Conservation (phyloP, 768 basidiomycete species). For the Postia placenta region DNA sequence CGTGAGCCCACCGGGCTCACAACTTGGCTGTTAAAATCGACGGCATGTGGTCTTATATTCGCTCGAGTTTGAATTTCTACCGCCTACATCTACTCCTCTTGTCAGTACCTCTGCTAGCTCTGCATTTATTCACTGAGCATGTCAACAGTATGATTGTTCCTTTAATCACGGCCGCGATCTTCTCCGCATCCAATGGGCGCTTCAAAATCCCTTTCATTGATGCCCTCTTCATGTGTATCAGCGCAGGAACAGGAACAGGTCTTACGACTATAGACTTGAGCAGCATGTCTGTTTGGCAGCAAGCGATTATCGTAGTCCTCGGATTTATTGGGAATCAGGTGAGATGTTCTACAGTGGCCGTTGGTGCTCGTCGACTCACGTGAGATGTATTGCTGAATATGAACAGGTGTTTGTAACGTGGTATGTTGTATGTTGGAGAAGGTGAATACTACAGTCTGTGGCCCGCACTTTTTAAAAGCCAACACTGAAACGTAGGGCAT, state of each 20-base stretch:
- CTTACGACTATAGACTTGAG: conserved; percentile 25
- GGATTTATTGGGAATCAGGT: conserved; percentile 22
- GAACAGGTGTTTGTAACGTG: conserved; percentile 31
- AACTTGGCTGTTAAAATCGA: neutral
- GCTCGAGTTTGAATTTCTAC: conserved; percentile 18
- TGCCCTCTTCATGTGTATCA: conserved; percentile 31
- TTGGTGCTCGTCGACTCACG: too few species aligned
- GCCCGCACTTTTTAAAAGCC: too few species aligned
- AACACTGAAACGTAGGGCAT: conserved; percentile 14
- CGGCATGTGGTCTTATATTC: too few species aligned
- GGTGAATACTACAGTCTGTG: conserved; percentile 20
- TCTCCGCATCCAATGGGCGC: conserved; percentile 37
- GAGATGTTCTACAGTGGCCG: too few species aligned
- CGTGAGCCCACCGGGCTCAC: too few species aligned
- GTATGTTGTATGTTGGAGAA: conserved; percentile 33
- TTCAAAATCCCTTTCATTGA: conserved; percentile 31
- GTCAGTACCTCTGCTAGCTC: too few species aligned
- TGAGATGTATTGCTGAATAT: too few species aligned
- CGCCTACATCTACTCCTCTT: conserved; percentile 25
- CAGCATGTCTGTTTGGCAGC: conserved; percentile 22
- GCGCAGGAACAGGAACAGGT: conserved; percentile 31
- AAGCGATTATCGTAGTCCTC: conserved; percentile 21
- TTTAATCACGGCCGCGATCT: conserved; percentile 35
- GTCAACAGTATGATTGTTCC: conserved; percentile 28
- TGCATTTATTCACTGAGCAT: too few species aligned